Conservation (phyloP, 1,284 basidiomycete species). For the Tilletia caries region DNA sequence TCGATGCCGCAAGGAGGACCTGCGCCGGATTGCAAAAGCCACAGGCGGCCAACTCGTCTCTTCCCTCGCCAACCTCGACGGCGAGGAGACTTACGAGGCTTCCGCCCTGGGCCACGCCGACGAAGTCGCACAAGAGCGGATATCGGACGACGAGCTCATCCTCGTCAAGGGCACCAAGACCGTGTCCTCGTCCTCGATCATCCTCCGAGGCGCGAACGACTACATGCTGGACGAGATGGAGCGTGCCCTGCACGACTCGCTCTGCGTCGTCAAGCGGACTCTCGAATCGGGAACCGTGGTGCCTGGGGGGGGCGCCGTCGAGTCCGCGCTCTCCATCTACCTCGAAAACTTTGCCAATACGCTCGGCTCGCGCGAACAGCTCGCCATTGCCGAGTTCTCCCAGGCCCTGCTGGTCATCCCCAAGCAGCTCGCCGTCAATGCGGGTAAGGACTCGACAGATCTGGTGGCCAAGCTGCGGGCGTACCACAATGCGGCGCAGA, state of each 20-base stretch:
- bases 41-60: conserved; percentile 91
- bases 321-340: conserved; percentile 94
- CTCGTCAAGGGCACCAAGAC: conserved; percentile 96
- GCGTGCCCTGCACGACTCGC: conserved; percentile 86
- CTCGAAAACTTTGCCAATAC: conserved; percentile 99
- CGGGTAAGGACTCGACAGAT: conserved; percentile 96
- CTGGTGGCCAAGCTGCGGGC: conserved; percentile 94
- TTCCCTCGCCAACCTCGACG: conserved; percentile 91
- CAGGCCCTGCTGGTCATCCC: conserved; percentile 88
- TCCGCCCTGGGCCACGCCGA: conserved; percentile 85
- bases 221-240: conserved; percentile 99
- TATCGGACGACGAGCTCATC: conserved; percentile 98
- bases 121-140: conserved; percentile 92
- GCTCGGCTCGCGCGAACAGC: conserved; percentile 86
- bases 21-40: conserved; percentile 92
- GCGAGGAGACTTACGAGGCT: conserved; percentile 95
- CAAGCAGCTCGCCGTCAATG: conserved; percentile 94
- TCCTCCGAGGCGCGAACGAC: conserved; percentile 95
- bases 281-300: conserved; percentile 93
- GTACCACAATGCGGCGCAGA: conserved; percentile 93
- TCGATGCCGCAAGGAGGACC: conserved; percentile 94
- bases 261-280: conserved; percentile 94
- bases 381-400: conserved; percentile 98
- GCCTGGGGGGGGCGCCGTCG: conserved; percentile 95
- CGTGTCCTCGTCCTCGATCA: conserved; percentile 86